Percentiles rank a stretch among this genome's conserved stretches.
Conservation (phyloP, 176 grass and related monocot species). For the Musa troglodytarum region DNA sequence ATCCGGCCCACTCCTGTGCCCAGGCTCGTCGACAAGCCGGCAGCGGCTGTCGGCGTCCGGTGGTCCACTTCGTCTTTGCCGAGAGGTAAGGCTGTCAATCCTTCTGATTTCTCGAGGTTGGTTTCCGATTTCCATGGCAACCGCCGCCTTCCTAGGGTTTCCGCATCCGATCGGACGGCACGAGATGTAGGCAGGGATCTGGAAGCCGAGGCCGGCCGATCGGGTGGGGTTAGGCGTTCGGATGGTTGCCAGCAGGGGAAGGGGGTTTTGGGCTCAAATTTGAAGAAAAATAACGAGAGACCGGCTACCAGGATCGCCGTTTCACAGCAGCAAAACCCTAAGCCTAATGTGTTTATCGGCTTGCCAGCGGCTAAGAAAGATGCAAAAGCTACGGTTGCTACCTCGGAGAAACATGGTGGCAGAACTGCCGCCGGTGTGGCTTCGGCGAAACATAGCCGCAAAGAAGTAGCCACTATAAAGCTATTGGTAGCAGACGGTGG, state of each 20-base stretch:
- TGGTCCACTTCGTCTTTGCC: slow-evolving; percentile 82
- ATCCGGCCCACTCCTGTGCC: slow-evolving; percentile 10
- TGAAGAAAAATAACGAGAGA: slow-evolving; percentile 23
- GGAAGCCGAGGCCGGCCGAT: slow-evolving; percentile 32
- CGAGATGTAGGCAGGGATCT: slow-evolving; percentile 30
- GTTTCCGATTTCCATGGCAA: slow-evolving; percentile 29
- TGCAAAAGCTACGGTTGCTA: neutral
- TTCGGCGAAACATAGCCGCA: neutral
- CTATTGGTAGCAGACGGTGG: neutral
- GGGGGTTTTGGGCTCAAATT: neutral
- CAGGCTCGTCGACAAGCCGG: slow-evolving; percentile 21
- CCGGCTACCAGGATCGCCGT: slow-evolving; percentile 22
- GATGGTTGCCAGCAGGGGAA: slow-evolving; percentile 22
- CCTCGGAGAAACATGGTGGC: slow-evolving; percentile 7
- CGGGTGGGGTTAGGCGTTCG: slow-evolving; percentile 38
- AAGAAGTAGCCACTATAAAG: neutral
- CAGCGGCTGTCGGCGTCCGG: slow-evolving; percentile 26
- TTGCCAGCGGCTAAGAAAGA: slow-evolving; percentile 22
- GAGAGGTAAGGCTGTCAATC: slow-evolving; percentile 51
- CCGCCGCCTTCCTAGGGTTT: slow-evolving; percentile 16
- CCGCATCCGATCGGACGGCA: slow-evolving; percentile 34
- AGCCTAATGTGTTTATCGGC: slow-evolving; percentile 16
- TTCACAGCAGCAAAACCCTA: slow-evolving; percentile 11
- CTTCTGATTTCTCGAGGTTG: slow-evolving; percentile 25
- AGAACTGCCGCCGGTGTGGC: neutral